Evolutionary conservation across 164 flowering plant genomes (phyloP), one percentile per base, ranked within the genome.

Genomic region (Sextonia rubra): DNA sequence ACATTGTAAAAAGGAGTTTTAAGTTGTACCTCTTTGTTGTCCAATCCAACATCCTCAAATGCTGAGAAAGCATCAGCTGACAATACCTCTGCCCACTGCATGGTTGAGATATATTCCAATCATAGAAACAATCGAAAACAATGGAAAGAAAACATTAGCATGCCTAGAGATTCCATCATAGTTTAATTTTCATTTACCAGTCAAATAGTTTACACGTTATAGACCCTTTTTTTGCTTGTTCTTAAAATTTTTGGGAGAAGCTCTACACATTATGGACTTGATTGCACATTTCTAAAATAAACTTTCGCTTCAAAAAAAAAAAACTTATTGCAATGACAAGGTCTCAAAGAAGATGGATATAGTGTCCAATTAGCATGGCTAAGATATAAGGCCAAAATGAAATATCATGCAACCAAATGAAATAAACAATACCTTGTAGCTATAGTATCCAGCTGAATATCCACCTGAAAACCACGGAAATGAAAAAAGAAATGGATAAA

Each of bases 31-130:
- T 90, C 82, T 69, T 73, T 83, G 76, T 93, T 75, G 67, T 91
- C 86, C 78, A 96, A 74, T 62, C 99, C 99, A 79, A 83, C 98
- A 71, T 96, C 99, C 82, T 96, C 99, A 83, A 96, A 96, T 27
- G 99, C 98, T 52, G 98, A 93, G 81, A 91, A 93, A 66, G 98
- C 97, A 92, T 96, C 99, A 11, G 98, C 98, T 26, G 99, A 93
- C 76, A 95, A 73, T 64, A 95, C 99, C 85, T 95, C 98, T 27
- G 99, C 99, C 99, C 99, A 93, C 99, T 95, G 94, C 85, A 82
- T 71, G 58, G 71, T 79, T 26, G 60, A 44, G 47, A 70, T n/a
- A 30, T 56, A 37, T 37, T 37, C 3, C 47, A 70, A 27, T 24
- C 58, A 17, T 6, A 63, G 7, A 66, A 56, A 7, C 49, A 61